A percentile compares a stretch with the other conserved stretches of the same genome.
Evolutionary conservation across 257 asterid species (phyloP).

Genomic region (Rauvolfia tetraphylla): DNA sequence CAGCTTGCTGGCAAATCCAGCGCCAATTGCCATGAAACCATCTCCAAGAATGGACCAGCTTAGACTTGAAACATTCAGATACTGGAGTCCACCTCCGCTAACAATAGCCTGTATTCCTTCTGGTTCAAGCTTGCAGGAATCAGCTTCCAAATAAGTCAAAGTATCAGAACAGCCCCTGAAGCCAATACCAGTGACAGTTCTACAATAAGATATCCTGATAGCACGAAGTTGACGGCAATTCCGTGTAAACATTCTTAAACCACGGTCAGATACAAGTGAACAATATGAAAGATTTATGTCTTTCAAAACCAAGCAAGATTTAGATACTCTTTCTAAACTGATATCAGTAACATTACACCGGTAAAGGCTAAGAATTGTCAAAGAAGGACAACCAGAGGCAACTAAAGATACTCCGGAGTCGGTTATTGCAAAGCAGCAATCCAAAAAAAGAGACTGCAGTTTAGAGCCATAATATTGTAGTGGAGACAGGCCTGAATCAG

Average conservation of each 20-base stretch:
- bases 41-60: slow-evolving; percentile 49
- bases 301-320: slow-evolving; percentile 39
- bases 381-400: slow-evolving; percentile 52
- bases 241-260: slow-evolving; percentile 38
- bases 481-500: slow-evolving; percentile 49
- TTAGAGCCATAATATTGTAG: slow-evolving; percentile 39
- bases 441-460: slow-evolving; percentile 42
- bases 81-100: slow-evolving; percentile 72
- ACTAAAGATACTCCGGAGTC: slow-evolving; percentile 46
- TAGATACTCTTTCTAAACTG: slow-evolving; percentile 49
- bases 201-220: slow-evolving; percentile 51
- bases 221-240: slow-evolving; percentile 50
- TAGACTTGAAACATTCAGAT: slow-evolving; percentile 48
- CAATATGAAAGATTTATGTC: slow-evolving; percentile 62
- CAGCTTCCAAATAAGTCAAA: slow-evolving; percentile 51
- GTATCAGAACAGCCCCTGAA: slow-evolving; percentile 57
- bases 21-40: slow-evolving; percentile 35
- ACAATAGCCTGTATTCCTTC: slow-evolving; percentile 51
- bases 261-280: slow-evolving; percentile 49
- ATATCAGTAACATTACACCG: slow-evolving; percentile 58
- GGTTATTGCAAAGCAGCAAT: slow-evolving; percentile 56
- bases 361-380: slow-evolving; percentile 57
- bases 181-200: slow-evolving; percentile 49
- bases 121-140: slow-evolving; percentile 58
- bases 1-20: slow-evolving; percentile 34